phyloP scores from a whole-genome alignment of 257 asterid species.

The Solanum piurae region DNA sequence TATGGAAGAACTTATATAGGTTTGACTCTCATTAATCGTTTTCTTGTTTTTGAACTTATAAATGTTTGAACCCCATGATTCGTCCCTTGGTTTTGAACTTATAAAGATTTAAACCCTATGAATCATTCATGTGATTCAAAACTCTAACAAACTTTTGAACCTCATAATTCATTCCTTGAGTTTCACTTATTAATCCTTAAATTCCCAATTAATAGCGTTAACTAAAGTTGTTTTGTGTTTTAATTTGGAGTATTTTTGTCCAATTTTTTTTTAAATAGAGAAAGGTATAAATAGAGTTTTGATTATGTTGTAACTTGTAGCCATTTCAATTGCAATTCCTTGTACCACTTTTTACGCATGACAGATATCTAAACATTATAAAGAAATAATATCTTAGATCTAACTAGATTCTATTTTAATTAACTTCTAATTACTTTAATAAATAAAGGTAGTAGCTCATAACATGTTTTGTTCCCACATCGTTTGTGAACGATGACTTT shows the following conservation, averaged over 20 bases:
- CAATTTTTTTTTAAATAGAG: not conserved
- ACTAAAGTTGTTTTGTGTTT: no score
- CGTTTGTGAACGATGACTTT: not conserved
- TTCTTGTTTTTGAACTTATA: no score
- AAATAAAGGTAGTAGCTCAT: no score
- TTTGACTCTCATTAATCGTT: no score
- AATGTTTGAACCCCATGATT: no score
- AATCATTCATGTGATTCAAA: not conserved
- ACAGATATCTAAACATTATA: no score
- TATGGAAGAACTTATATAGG: not conserved
- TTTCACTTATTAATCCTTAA: not conserved
- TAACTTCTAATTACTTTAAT: no score
- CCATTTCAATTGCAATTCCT: not conserved
- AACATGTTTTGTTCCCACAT: not conserved
- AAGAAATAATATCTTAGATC: not conserved
- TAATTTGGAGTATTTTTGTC: no score
- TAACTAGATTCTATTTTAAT: no score
- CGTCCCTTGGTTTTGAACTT: no score
- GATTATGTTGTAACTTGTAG: not conserved
- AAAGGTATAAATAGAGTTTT: not conserved
- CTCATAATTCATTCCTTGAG: not conserved
- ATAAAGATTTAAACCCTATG: not conserved
- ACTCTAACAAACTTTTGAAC: not conserved
- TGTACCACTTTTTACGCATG: not conserved
- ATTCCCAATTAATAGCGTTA: no score